Conservation (phyloP, 345 rosid genomes). For the Barbarea vulgaris region DNA sequence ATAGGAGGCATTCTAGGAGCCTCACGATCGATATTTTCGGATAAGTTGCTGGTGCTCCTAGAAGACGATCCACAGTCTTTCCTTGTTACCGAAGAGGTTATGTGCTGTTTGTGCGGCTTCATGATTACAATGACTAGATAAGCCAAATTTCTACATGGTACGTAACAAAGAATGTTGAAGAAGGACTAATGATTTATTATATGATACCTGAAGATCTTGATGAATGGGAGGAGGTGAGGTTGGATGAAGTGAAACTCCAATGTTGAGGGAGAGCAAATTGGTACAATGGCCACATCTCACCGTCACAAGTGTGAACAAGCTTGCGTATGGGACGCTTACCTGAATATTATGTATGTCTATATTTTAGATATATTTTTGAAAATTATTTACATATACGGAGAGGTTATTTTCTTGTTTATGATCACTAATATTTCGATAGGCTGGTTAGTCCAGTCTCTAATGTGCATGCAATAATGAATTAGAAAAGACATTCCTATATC, state of each 20-base stretch:
- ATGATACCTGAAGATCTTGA: conserved; percentile 57
- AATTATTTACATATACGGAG: background rate
- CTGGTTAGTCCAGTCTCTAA: background rate
- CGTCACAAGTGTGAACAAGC: conserved; percentile 70
- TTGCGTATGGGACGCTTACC: conserved; percentile 91
- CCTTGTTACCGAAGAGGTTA: conserved; percentile 47
- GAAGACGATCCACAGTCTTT: conserved; percentile 72
- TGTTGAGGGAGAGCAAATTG: conserved; percentile 80
- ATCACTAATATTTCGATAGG: background rate
- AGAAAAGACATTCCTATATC: background rate
- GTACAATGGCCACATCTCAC: conserved; percentile 97
- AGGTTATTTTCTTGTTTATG: background rate
- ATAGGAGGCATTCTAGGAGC: conserved; percentile 75
- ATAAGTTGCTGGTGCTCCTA: conserved; percentile 42
- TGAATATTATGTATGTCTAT: conserved; percentile 33
- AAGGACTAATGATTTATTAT: background rate
- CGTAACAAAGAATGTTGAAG: background rate
- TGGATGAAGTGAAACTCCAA: conserved; percentile 67
- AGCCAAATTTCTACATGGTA: conserved; percentile 10
- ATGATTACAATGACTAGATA: conserved; percentile 8
- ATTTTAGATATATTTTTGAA: background rate
- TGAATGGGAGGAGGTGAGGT: conserved; percentile 50
- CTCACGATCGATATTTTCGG: conserved; percentile 56
- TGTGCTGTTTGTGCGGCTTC: conserved; percentile 60
- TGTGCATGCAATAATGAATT: conserved; percentile 16